Base-by-base conservation (phyloP, 2,329 filamentous ascomycete species). In the Cadophora luteo-olivacea region DNA sequence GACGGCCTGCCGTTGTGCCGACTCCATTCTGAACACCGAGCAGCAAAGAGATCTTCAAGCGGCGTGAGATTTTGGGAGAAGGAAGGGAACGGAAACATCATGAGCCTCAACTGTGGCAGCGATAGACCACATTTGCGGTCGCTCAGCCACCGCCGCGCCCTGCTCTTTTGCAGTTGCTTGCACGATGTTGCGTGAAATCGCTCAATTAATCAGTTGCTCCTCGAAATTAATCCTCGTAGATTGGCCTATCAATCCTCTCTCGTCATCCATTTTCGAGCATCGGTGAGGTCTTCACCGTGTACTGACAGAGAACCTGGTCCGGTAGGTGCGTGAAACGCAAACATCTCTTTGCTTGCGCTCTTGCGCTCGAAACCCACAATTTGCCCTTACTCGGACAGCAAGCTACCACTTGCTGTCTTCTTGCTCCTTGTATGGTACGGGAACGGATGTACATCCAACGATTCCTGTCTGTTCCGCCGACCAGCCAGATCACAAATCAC, bases 61-160 rank as follows among this genome's bases (percentile, higher is more conserved):
- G 41, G 45, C 38, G 25, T 33, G 54, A 24, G 33, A 29, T 36
- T 29, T 9, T 16, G 24, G 36, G 24, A 45, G 16, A 3, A 24
- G 38, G 38, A 41, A 41, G 14, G 38, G 38, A 41, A 14, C 38
- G 38, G 38, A 41, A 11, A 33, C 16, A 24, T 63, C 32, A 45
- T 48, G 63, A 65, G 63, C 63, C 63, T 65, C 52, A 65, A 58
- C 63, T 65, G 63, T 49, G 25, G 63, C 33, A 64, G 57, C 5
- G 38, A 41, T 11, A 33, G 48, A 7, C 4, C 29, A 24, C 16
- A 61, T 45, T 36, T 61, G 58, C 11, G 55, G 29, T 5, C 19
- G 55, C 33, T 61, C 25, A 32, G 58, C 33, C 33, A 61, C 33
- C 33, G 36, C 33, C 33, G 57, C 57, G 33, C 33, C 38, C 33